Percentiles rank a stretch among this genome's conserved stretches.
phyloP scores from a whole-genome alignment of 352 stramenopile genomes.

The Globisporangium canariense region DNA sequence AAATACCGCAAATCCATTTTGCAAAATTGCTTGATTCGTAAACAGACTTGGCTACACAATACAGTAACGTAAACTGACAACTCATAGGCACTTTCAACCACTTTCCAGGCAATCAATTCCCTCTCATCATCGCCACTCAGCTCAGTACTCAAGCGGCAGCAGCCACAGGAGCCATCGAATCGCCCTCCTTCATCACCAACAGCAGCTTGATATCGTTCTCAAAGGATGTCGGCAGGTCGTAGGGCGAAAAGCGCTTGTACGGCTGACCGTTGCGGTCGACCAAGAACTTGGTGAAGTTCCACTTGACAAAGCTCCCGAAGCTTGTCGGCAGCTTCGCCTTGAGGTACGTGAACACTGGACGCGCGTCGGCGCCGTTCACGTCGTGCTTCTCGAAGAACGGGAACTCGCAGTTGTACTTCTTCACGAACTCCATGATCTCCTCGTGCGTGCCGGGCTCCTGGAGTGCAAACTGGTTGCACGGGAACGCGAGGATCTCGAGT shows the following conservation, averaged over 20 bases:
- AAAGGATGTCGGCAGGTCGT: constrained; percentile 64
- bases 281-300: constrained; percentile 92
- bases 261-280: constrained; percentile 75
- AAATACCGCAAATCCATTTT: too few relatives aligned
- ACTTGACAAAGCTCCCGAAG: constrained; percentile 4
- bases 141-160: too few relatives aligned
- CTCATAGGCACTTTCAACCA: too few relatives aligned
- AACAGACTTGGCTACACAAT: too few relatives aligned
- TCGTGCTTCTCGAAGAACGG: constrained; percentile 52
- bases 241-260: constrained; percentile 69
- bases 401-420: constrained; percentile 44
- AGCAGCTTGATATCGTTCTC: constrained; percentile 76
- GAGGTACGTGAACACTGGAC: constrained; percentile 32
- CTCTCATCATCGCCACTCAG: too few relatives aligned
- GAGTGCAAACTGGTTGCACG: constrained; percentile 48
- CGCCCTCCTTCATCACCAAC: constrained; percentile 20
- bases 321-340: constrained; percentile 14
- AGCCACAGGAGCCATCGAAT: too few relatives aligned
- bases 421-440: constrained; percentile 44
- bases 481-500: constrained; percentile 38
- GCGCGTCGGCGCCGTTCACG: constrained; percentile 33
- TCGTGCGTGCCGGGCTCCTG: constrained; percentile 48
- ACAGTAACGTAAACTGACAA: too few relatives aligned
- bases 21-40: too few relatives aligned
- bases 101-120: too few relatives aligned